Base-by-base conservation (phyloP, 2,329 filamentous ascomycete genomes). In the Penicillium glabrum region DNA sequence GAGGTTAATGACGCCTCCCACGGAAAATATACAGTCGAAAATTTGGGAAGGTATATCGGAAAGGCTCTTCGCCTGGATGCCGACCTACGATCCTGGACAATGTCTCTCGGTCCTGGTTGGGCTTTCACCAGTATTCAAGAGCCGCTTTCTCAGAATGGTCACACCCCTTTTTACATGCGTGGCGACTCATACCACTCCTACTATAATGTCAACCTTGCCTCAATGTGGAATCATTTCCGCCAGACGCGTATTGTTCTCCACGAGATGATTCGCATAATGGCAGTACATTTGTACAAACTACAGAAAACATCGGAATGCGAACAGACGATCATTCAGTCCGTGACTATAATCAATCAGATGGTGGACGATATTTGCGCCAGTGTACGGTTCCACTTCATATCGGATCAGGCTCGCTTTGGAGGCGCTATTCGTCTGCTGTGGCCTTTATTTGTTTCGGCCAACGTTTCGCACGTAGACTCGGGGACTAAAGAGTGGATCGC, bases 191-290 rank as follows among this genome's bases (percentile, higher is more conserved):
- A 66, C 35, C 62, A 69, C 27, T 19, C 62, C 14, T 69, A 66
- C 39, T 56, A 54, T 3, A 56, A 61, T n/a, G 45, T 59, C n/a
- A 46, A 43, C 3, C n/a, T 61, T 9, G 60, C 61, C 23, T 50
- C 55, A n/a, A 55, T 59, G 52, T 68, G 67, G 66, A 68, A 61
- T 33, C 53, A 61, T 14, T 62, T 65, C 46, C 64, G 63, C 3
- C 65, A 66, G 54, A 59, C 61, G n/a, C 61, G 63, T 13, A 59
- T 68, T 9, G 53, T 61, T 21, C 49, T 68, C 8, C 51, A 63
- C 5, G 55, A 51, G 16, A 53, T 62, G 10, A 39, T 64, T 8
- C 33, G 46, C 21, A 51, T 47, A 19, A 57, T 46, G 26, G 49
- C 19, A n/a, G 26, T 5, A 21, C 27, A 21, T 41, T 19, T 24